Conservation (phyloP, 2,329 filamentous ascomycete genomes). For the Alternaria dauci region DNA sequence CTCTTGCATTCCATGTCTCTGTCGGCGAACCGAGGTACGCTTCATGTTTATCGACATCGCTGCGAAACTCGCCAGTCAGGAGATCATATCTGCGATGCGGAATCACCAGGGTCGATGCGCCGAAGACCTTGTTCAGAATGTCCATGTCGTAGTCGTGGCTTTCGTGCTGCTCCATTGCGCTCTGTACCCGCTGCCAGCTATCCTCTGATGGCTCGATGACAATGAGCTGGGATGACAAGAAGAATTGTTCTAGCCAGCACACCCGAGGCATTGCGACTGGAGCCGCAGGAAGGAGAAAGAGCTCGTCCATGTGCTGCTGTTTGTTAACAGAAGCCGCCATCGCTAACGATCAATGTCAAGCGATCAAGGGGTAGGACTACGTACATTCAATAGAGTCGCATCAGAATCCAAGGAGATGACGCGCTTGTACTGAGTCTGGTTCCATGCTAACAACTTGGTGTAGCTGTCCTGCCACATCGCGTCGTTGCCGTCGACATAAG, state of each 20-base stretch:
- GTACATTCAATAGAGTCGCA: not conserved
- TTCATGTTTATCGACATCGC: slow-evolving; percentile 51
- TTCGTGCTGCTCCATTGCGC: slow-evolving; percentile 21
- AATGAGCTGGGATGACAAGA: slow-evolving; percentile 65
- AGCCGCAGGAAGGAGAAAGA: slow-evolving; percentile 69
- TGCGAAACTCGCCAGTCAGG: not conserved
- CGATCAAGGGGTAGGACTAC: not conserved
- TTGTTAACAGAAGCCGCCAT: not conserved
- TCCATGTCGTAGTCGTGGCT: slow-evolving; percentile 10
- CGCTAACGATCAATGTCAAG: not conserved
- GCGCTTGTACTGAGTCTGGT: slow-evolving; percentile 1
- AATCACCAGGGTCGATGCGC: not conserved
- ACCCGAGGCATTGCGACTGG: slow-evolving; percentile 72
- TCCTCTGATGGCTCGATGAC: slow-evolving; percentile 64
- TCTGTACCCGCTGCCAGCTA: slow-evolving; percentile 55
- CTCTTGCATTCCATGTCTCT: slow-evolving; percentile 64
- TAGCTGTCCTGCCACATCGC: not conserved
- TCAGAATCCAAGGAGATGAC: not conserved
- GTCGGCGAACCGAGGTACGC: slow-evolving; percentile 54
- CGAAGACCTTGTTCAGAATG: not conserved
- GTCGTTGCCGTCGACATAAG: not conserved
- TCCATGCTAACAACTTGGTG: not conserved
- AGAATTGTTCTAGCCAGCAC: slow-evolving; percentile 65
- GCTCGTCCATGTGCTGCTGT: slow-evolving; percentile 67
- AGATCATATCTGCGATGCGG: not conserved